phyloP scores from a whole-genome alignment of 768 basidiomycete genomes.

The Pluteus cervinus region DNA sequence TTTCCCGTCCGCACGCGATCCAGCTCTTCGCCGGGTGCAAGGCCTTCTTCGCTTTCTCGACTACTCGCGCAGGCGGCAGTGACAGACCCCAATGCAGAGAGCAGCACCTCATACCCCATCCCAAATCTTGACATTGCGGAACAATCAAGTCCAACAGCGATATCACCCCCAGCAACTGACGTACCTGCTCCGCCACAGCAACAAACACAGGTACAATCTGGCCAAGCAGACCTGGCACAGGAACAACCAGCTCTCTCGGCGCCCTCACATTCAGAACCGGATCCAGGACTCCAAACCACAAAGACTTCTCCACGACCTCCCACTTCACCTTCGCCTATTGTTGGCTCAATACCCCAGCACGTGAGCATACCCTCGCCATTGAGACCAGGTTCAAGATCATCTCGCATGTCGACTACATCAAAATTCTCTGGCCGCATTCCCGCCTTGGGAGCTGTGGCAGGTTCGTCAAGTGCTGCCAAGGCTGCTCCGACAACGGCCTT shows the following conservation, averaged over 20 bases:
- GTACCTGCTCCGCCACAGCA: conserved; percentile 18
- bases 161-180: conserved; percentile 15
- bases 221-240: background rate
- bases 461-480: conserved; percentile 40
- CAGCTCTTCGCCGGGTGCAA: conserved; percentile 61
- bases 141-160: no score
- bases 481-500: conserved; percentile 65
- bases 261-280: background rate
- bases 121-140: no score
- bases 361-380: conserved; percentile 45
- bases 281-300: conserved; percentile 5
- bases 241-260: conserved; percentile 1
- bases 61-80: conserved; percentile 68
- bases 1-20: conserved; percentile 60
- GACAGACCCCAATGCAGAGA: conserved; percentile 31
- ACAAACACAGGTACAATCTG: no score
- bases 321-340: conserved; percentile 28
- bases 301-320: conserved; percentile 28
- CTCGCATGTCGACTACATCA: conserved; percentile 63
- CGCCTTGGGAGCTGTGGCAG: conserved; percentile 38
- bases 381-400: conserved; percentile 69
- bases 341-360: conserved; percentile 30
- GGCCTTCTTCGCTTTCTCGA: conserved; percentile 76
- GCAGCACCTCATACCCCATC: conserved; percentile 12
- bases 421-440: conserved; percentile 65